Base-by-base conservation (phyloP, 148 eudicot genomes). In the Rhododendron griersonianum region DNA sequence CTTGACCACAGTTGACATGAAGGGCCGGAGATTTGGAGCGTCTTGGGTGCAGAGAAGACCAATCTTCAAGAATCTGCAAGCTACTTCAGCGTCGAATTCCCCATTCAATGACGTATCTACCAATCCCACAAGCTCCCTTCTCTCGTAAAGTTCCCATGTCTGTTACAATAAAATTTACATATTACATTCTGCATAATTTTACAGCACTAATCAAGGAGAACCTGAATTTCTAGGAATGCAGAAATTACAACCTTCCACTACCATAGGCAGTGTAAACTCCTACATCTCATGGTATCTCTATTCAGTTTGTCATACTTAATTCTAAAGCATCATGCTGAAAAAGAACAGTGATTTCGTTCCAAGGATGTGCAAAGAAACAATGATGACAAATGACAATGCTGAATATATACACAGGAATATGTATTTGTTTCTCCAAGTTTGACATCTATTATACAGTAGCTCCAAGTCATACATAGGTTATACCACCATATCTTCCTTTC, bases 31-130 rank as follows among this genome's bases (percentile, higher is more conserved):
- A 84, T 90, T 94, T 25, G 95, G 93, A 48, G 47, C 28, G 55
- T 88, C 92, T 92, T 95, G 97, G 71, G 94, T 92, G 92, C 98
- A 95, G 78, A 95, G 91, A 69, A 95, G 92, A 73, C 91, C 93
- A 55, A 95, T 87, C 88, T 91, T 94, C 47, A 93, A 73, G 83
- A 83, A 94, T 79, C 69, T 89, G 81, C 84, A 90, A 82, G 94
- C 95, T 87, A 93, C 98, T 8, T 92, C 90, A 2, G 45, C 69
- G 67, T 90, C 71, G 45, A 89, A 87, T 80, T 95, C 93, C 59
- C 82, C 90, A 77, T 91, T 92, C 41, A 92, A 86, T 25, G 91
- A 88, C 47, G 86, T 80, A 37, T 92, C 97, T 7, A 95, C 87
- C 87, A 94, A 51, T 15, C 88, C 90, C 23, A 59, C 65, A 19